Base-by-base conservation (phyloP, 1,284 basidiomycete species). In the Athelia psychrophila region DNA sequence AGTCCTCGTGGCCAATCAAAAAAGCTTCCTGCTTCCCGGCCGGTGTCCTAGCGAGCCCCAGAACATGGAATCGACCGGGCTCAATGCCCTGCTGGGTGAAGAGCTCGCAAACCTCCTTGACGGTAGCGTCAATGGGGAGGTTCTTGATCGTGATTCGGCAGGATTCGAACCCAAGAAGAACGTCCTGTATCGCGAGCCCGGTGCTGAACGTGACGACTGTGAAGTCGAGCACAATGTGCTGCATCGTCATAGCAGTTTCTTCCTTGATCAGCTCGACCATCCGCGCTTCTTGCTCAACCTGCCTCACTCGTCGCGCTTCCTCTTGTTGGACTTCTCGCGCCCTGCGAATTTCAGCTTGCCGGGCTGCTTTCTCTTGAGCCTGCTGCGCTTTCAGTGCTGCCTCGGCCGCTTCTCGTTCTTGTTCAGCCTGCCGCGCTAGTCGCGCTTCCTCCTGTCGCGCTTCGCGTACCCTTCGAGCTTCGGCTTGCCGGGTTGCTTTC, bases 191-290 rank as follows among this genome's bases (percentile, higher is more conserved):
- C 24, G 44, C 49, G 10, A 60, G 51, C 16, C 63, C 63, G 2
- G 63, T 57, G n/a, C 51, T 51, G 46, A 56, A 63, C n/a, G 59
- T 60, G 51, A 64, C 53, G 35, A 62, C 53, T 13, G 60, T n/a
- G 33, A 35, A 58, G 51, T 56, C 55, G 25, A 51, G 32, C 16
- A 62, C 52, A 16, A 56, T 47, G 19, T 47, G 44, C 47, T 59
- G 58, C 18, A 56, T 45, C 2, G 54, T 63, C 25, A 38, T 45
- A 33, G 54, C 47, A 4, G 60, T 54, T 15, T 63, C 58, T 44
- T 56, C 54, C 36, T 51, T 40, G 4, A 51, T 54, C 13, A 50
- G 24, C 47, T 45, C 33, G 33, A 35, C 12, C n/a, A 10, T 35
- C n/a, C 33, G 33, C 10, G 33, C 33, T 35, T 35, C 33, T n/a